Base-by-base conservation (phyloP, 768 basidiomycete genomes). In the Epithele typhae region DNA sequence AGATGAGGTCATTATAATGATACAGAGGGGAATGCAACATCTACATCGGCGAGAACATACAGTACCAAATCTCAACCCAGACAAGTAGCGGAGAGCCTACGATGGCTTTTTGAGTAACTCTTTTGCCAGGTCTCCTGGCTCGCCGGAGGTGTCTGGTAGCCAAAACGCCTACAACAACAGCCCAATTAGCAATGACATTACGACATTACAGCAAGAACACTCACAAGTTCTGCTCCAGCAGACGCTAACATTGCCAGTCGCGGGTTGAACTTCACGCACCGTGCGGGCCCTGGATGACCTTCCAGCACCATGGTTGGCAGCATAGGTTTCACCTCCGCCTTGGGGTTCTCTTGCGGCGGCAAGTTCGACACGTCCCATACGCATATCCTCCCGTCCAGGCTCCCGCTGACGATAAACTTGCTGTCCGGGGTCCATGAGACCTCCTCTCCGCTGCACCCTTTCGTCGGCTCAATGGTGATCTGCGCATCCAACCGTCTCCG, bases 341-440 rank as follows among this genome's bases (percentile, higher is more conserved):
- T 79, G 59, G 73, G 66, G 54, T 87, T 81, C 18, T 78, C 82
- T 3, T 70, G 68, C 47, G 68, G 32, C 24, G 79, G 80, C 46
- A 89, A 63, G 54, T 74, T 75, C 54, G 86, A 75, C 32, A 89
- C 70, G 57, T 98, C 93, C 94, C 94, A 99, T 17, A 95, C 68
- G 38, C 76, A 64, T n/a, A 98, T 70, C 56, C 78, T 81, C 37
- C 96, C 96, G 60, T 94, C 84, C 24, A 87, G 73, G 59, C 83
- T 85, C 43, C 96, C 96, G 18, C 88, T 77, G 5, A 96, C 64
- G 35, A 98, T 75, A 58, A 78, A 99, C 64, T 89, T 89, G 65
- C 92, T 92, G 64, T 99, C 95, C 0, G 92, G 89, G 3, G 90
- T 93, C 91, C 92, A 98, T 10, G 78, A 78, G 4, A 94, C 86